Evolutionary conservation across 495 filamentous ascomycete species (phyloP), one percentile per base, ranked within the genome.

Genomic region (Sabuloglossum arenarium): DNA sequence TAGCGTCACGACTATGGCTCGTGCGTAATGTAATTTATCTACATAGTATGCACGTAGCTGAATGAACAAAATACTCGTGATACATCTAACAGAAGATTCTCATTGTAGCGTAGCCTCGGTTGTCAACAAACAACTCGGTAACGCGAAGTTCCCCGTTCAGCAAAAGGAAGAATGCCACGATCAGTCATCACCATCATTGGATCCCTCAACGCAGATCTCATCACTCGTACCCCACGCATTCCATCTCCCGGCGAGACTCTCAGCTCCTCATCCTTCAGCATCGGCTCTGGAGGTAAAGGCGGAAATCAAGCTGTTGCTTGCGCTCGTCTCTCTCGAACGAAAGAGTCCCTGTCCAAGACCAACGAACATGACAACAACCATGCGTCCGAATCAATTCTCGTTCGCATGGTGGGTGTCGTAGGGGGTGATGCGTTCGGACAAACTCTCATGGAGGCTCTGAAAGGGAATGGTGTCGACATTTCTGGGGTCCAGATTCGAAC

Each of bases 231-330:
- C 30, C 74, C 86, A 0, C 87, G 91, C 39, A 74, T 94, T 58
- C 91, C 91, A 1, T 66, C 71, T 0, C 75, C 83, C 3, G 91
- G 91, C 57, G 91, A 98, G 63, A 98, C 91, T 3, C 75, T 98
- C 39, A 89, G 82, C 1, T 74, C 86, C n/a, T 73, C 70, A 55
- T 78, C 78, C 6, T 93, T 91, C 72, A 73, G 76, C 64, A 85
- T 79, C 43, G 88, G 83, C 51, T 79, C 81, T 14, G 91, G 91
- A 55, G 91, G 91, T 43, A 98, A 98, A 70, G 91, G 91, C 59
- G 87, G 88, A 32, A 98, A 98, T 72, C 91, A 97, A 70, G 88
- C 88, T 47, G 85, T 94, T 43, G 90, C 90, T 6, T 79, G 76
- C 62, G 76, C 75, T 0, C 75, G 84, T 0, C 69, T 85, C 11